Conservation (phyloP, 2,329 filamentous ascomycete genomes). For the Botrytis medusae region DNA sequence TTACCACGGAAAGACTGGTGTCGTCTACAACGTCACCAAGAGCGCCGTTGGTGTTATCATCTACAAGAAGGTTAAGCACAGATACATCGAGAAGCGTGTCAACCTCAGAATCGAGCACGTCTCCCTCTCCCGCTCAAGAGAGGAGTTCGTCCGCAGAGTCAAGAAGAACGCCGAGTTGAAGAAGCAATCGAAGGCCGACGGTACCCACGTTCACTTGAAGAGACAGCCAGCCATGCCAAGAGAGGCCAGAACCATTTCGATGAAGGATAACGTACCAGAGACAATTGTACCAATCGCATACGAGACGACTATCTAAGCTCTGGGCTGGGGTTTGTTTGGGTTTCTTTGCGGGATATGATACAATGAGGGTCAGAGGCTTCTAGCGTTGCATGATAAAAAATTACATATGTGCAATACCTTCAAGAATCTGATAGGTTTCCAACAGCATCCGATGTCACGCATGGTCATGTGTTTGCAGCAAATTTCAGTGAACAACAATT, state of each 20-base stretch:
- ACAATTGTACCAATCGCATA: slow-evolving; percentile 89
- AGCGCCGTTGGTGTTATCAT: slow-evolving; percentile 96
- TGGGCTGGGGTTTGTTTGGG: slow-evolving; percentile 36
- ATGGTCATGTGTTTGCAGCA: slow-evolving; percentile 12
- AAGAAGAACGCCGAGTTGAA: slow-evolving; percentile 94
- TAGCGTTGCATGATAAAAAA: slow-evolving; percentile 40
- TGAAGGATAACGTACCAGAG: slow-evolving; percentile 83
- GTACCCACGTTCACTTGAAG: slow-evolving; percentile 89
- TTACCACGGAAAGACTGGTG: slow-evolving; percentile 98
- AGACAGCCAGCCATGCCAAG: slow-evolving; percentile 79
- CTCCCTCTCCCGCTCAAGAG: slow-evolving; percentile 87
- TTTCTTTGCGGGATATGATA: slow-evolving; percentile 39
- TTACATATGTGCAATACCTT: slow-evolving; percentile 38
- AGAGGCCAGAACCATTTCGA: slow-evolving; percentile 74
- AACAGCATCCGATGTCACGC: neutral
- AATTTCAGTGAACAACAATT: neutral
- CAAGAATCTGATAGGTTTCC: slow-evolving; percentile 32
- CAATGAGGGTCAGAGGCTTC: slow-evolving; percentile 32
- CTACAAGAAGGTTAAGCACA: slow-evolving; percentile 99
- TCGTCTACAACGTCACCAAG: slow-evolving; percentile 99
- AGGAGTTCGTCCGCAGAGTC: slow-evolving; percentile 94
- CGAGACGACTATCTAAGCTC: slow-evolving; percentile 90
- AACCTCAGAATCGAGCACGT: slow-evolving; percentile 99
- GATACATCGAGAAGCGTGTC: slow-evolving; percentile 99
- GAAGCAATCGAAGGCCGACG: slow-evolving; percentile 88